Evolutionary conservation across 768 basidiomycete species (phyloP), one percentile per base, ranked within the genome.

Genomic region (Kondoa subrosea): DNA sequence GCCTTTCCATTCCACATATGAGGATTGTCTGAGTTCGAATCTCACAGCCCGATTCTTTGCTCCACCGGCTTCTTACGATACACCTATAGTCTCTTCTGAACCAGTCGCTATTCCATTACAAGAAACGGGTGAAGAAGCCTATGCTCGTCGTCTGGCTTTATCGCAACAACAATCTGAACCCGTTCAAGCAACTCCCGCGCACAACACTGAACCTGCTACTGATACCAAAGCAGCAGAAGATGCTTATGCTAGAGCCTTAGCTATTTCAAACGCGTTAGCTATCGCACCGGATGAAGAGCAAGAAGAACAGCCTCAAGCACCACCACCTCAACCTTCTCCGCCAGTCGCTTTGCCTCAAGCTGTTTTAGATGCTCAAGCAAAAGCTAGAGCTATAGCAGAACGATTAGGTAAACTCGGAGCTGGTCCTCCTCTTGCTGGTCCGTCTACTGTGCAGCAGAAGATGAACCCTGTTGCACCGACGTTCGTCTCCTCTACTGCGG

Each of bases 41-140:
- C n/a, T n/a, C n/a, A n/a, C n/a, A n/a, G n/a, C n/a, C n/a, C 29
- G 68, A n/a, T 67, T 70, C 56, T 70, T 70, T 34, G 69, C 69
- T n/a, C 69, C 69, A 26, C 69, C 69, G 3, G 68, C 29, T 3
- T 69, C n/a, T 34, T 70, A 70, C 63, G 64, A 70, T 17, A 57
- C 56, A 50, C 34, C 65, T 1, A 4, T 57, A 17, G 34, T 15
- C 17, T 34, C 69, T n/a, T 29, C 68, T 40, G 32, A 58, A 16
- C 50, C 57, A 4, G 69, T 60, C 14, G 58, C 69, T 31, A 27
- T 60, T 27, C 12, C 34, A 3, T 16, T 58, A 26, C 21, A 27
- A 34, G 58, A 50, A 40, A 31, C 57, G 8, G 68, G 57, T 57
- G 33, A 65, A 60, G 58, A 66, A 31, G 67, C 67, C 29, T 70